Evolutionary conservation across 768 basidiomycete species (phyloP), one percentile per base, ranked within the genome.

Genomic region (Russula vinacea): DNA sequence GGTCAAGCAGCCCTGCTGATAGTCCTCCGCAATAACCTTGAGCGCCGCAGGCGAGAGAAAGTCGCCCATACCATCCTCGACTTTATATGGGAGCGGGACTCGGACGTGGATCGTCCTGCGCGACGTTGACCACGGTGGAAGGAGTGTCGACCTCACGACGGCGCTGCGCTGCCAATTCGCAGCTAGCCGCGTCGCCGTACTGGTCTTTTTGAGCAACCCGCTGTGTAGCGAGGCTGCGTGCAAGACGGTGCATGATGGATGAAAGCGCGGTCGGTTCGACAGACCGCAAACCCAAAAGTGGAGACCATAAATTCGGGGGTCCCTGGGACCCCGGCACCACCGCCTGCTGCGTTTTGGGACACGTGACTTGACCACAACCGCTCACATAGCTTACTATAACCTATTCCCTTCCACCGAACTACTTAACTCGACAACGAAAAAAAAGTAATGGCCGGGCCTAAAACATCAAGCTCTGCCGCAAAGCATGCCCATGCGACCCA

Each of bases 1-100:
- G 81, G 60, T 87, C 80, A 62, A 96, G 75, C 37, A 95, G 10
- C 94, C 94, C 65, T 90, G 81, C 73, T 95, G 94, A 75, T 90
- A 97, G 70, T 95, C 93, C 55, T 85, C 79, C 3, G 88, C 88
- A 55, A 94, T 78, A 63, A 83, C 81, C 66, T 82, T 83, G 62
- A 94, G 80, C 1, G 88, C 88, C n/a, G 73, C 69, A 24, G 90
- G 86, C 1, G 89, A 84, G 70, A 94, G 77, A 73, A 96, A 96
- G 24, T 85, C 78, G 51, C 89, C 89, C 37, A 95, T 78, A 22
- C 93, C 94, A 45, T 83, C 77, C 51, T 90, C 84, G 33, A 87
- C 72, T 10, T 80, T 74, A 76, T 92, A 94, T 1, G 84, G 84
- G 33, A 91, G 81, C 11, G 75, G 70, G 69, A 77, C 78, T 62